These are phyloP conservation scores for Thermochaetoides thermophila DNA, from an alignment of 495 filamentous ascomycete genomes.

Conservation along the genomic window DNA sequence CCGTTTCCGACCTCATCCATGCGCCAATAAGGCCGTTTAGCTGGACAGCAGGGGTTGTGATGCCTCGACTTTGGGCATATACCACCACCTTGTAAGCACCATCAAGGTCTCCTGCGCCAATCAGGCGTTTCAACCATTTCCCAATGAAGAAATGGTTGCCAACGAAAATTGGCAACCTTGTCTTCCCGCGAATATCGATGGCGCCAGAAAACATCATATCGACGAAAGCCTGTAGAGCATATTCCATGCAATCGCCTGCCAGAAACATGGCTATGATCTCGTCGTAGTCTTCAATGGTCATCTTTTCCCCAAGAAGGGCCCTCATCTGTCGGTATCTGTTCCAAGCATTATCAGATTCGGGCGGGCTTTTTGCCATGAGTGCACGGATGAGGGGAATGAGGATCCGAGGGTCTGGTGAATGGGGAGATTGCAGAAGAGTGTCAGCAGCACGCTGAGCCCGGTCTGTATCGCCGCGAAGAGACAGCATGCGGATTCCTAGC, in stretches of 20 bases:
- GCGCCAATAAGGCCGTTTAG: conserved; percentile 63
- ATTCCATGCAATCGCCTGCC: conserved; percentile 39
- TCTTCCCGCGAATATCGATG: conserved; percentile 25
- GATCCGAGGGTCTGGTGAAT: conserved; percentile 37
- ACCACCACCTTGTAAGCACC: conserved; percentile 53
- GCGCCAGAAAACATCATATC: conserved; percentile 67
- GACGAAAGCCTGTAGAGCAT: conserved; percentile 59
- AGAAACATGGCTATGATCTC: conserved; percentile 48
- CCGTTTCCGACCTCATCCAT: conserved; percentile 48
- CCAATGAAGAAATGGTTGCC: conserved; percentile 70
- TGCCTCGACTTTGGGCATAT: conserved; percentile 49
- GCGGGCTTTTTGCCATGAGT: conserved; percentile 19
- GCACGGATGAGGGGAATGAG: conserved; percentile 51
- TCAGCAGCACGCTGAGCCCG: conserved; percentile 48
- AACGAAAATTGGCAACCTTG: conserved; percentile 42
- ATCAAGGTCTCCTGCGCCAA: conserved; percentile 54
- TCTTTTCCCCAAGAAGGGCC: conserved; percentile 39
- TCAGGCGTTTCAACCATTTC: conserved; percentile 67
- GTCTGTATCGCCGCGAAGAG: conserved; percentile 41
- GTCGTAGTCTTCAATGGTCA: conserved; percentile 66
- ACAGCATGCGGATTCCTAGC: conserved; percentile 54
- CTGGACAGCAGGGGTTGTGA: conserved; percentile 50
- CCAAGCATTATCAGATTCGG: conserved; percentile 46
- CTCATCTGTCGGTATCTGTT: conserved; percentile 49
- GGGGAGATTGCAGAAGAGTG: conserved; percentile 38